These are phyloP conservation scores for Leishmania tropica DNA, from an alignment of 208 protist species.

Conservation along the genomic window DNA sequence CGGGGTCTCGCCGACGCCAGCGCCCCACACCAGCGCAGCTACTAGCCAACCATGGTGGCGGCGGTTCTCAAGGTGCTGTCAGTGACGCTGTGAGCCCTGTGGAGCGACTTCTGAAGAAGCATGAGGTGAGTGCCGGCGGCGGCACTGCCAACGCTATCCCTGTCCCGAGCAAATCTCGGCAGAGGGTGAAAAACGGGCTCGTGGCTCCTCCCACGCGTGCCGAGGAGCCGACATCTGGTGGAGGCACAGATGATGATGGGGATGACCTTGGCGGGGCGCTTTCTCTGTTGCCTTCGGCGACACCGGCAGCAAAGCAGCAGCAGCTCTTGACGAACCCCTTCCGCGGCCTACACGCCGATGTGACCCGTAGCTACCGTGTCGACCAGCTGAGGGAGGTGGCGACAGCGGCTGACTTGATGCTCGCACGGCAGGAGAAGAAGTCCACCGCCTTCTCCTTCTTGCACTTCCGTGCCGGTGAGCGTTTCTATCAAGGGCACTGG, in stretches of 20 bases:
- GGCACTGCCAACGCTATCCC: neutral
- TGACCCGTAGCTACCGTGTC: slow-evolving; percentile 75
- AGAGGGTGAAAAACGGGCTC: slow-evolving; percentile 6
- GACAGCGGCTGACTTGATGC: slow-evolving; percentile 41
- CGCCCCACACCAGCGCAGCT: slow-evolving; percentile 20
- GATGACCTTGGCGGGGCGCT: neutral
- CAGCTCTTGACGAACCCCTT: slow-evolving; percentile 70
- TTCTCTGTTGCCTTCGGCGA: neutral
- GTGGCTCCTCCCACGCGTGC: slow-evolving; percentile 12
- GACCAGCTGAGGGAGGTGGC: slow-evolving; percentile 57
- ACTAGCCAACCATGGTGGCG: neutral
- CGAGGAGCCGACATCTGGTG: neutral
- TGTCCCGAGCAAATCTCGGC: neutral
- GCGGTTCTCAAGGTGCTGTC: neutral
- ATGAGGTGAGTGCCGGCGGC: slow-evolving; percentile 3
- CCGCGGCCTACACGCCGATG: slow-evolving; percentile 54
- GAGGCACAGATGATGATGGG: neutral
- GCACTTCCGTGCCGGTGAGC: slow-evolving; percentile 34
- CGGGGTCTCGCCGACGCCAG: neutral
- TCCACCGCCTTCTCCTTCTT: slow-evolving; percentile 75
- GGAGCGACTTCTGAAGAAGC: slow-evolving; percentile 21
- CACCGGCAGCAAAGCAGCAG: slow-evolving; percentile 1
- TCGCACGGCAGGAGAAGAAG: slow-evolving; percentile 65
- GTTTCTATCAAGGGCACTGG: slow-evolving; percentile 52
- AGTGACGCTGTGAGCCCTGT: slow-evolving; percentile 1